Percentiles rank a stretch among this genome's conserved stretches.
Conservation (phyloP, 768 basidiomycete species). For the Lyophyllum shimeji region DNA sequence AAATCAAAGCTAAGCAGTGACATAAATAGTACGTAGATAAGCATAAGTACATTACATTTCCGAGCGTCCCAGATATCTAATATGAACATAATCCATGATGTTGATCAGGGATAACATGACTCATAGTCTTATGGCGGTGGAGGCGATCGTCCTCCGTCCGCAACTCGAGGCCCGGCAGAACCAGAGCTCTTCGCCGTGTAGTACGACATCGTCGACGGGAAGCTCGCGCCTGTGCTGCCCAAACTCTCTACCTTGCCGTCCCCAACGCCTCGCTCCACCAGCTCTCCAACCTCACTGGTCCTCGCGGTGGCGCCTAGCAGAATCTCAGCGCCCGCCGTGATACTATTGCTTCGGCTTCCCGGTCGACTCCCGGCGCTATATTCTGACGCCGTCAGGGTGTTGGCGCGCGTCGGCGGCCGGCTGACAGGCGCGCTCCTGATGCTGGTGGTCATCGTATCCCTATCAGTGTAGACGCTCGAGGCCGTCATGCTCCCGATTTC, state of each 20-base stretch:
- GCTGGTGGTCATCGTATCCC: conserved; percentile 19
- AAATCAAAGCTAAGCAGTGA: not conserved
- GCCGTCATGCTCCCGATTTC: conserved; percentile 41
- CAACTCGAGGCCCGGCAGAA: not conserved
- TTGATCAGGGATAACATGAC: not conserved
- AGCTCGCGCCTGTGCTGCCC: conserved; percentile 13
- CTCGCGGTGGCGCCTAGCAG: conserved; percentile 18
- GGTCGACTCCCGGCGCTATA: conserved; percentile 27
- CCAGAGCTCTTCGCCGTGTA: conserved; percentile 22
- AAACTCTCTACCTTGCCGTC: conserved; percentile 2
- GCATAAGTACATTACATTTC: conserved; percentile 10
- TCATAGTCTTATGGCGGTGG: not conserved
- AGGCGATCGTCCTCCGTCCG: not conserved
- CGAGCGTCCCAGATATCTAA: conserved; percentile 1
- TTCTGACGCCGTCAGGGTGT: conserved; percentile 31
- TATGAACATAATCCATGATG: not conserved
- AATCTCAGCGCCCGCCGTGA: conserved; percentile 29
- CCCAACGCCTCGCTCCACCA: conserved; percentile 22
- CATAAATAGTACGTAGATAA: conserved; percentile 6
- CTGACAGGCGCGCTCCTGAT: conserved; percentile 25
- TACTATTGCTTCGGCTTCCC: conserved; percentile 37
- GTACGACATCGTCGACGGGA: conserved; percentile 21
- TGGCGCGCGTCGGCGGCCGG: conserved; percentile 40
- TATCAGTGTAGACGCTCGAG: conserved; percentile 21
- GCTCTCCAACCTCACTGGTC: conserved; percentile 35